Conservation (phyloP, 106 monocot genomes). For the Dioscorea zingiberensis region DNA sequence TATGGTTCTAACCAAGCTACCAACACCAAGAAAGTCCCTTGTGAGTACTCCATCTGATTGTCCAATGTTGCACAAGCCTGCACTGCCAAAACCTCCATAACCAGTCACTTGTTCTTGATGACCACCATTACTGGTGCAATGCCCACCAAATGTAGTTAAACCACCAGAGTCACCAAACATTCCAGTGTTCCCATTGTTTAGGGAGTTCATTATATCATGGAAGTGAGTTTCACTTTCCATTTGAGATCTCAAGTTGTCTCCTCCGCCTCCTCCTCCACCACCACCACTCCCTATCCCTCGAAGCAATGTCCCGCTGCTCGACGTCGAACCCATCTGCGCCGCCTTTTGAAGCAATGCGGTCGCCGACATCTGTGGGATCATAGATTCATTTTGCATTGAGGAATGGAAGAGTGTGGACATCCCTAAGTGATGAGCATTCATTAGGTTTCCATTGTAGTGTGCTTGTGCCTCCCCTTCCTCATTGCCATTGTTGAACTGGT, state of each 20-base stretch:
- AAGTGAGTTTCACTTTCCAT: conserved; percentile 29
- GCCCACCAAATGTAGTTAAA: neutral
- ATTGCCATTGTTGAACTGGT: conserved; percentile 35
- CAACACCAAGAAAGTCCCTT: conserved; percentile 64
- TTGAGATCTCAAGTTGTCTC: conserved; percentile 8
- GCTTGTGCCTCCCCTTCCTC: conserved; percentile 10
- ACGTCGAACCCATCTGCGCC: conserved; percentile 63
- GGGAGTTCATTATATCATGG: conserved; percentile 55
- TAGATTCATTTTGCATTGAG: conserved; percentile 23
- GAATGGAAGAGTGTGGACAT: conserved; percentile 26
- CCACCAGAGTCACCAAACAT: conserved; percentile 22
- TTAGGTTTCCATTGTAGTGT: conserved; percentile 41
- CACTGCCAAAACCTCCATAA: conserved; percentile 14
- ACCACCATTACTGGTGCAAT: neutral
- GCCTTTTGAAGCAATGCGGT: conserved; percentile 91
- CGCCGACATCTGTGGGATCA: conserved; percentile 92
- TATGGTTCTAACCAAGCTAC: conserved; percentile 29
- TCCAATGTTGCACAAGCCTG: conserved; percentile 5
- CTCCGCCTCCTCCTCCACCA: conserved; percentile 7
- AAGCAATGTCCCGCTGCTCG: conserved; percentile 22
- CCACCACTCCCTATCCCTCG: conserved; percentile 27
- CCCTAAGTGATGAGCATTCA: conserved; percentile 26
- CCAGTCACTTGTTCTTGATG: conserved; percentile 4
- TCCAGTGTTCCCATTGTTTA: conserved; percentile 19
- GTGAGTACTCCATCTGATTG: conserved; percentile 39